phyloP scores from a whole-genome alignment of 2,329 filamentous ascomycete species.

The Colletotrichum acutatum region DNA sequence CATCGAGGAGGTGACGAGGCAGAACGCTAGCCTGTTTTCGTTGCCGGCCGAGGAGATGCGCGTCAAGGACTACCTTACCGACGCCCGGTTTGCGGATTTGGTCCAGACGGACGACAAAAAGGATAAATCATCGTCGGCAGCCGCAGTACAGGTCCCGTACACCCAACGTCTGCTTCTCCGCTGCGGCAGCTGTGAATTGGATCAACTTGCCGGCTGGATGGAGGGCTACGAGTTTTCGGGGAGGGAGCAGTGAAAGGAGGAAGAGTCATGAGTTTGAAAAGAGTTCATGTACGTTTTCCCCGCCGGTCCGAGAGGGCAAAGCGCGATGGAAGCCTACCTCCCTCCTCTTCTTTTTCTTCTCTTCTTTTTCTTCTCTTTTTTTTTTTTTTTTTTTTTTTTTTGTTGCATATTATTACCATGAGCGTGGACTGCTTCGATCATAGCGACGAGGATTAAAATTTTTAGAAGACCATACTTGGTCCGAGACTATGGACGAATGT shows the following conservation, averaged over 20 bases:
- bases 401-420: not conserved
- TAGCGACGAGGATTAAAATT: not conserved
- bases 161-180: conserved; percentile 20
- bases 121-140: not conserved
- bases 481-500: not conserved
- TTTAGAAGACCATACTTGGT: not conserved
- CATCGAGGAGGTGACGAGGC: conserved; percentile 7
- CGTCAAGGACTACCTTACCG: conserved; percentile 19
- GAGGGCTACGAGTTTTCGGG: not conserved
- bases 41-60: conserved; percentile 33
- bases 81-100: conserved; percentile 16
- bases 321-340: not conserved
- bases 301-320: not conserved
- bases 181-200: conserved; percentile 28
- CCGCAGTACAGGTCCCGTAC: conserved; percentile 1
- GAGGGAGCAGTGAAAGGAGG: not conserved
- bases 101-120: not conserved
- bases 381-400: not conserved
- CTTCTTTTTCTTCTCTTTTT: not conserved
- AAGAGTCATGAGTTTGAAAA: not conserved
- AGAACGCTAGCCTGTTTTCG: conserved; percentile 25
- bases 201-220: conserved; percentile 27
- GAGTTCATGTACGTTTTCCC: not conserved
- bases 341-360: not conserved
- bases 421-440: not conserved